Percentiles rank a stretch among this genome's conserved stretches.
Conservation (phyloP, 2,329 filamentous ascomycete species). For the Fusarium sp. region DNA sequence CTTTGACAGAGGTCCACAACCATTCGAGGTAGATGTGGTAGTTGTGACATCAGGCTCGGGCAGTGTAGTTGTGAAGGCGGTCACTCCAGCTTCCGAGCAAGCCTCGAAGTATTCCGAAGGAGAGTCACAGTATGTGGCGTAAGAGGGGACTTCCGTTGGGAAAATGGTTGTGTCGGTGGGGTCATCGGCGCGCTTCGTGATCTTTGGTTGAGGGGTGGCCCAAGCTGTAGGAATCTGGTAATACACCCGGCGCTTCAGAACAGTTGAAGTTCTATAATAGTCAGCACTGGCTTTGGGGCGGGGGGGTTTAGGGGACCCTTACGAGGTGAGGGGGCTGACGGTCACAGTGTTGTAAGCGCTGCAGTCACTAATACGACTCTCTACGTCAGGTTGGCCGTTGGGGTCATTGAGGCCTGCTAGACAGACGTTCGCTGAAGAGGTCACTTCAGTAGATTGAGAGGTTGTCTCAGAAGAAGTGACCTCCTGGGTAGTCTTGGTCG, state of each 20-base stretch:
- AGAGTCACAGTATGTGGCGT: constrained; percentile 37
- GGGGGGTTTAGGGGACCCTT: accelerated
- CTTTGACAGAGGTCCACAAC: not conserved
- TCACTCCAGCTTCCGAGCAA: constrained; percentile 26
- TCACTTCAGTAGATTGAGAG: constrained; percentile 1
- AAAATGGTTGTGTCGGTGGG: constrained; percentile 28
- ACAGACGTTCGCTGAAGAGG: not conserved
- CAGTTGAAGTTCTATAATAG: constrained; percentile 3
- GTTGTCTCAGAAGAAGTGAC: not conserved
- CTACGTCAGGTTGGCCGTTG: constrained; percentile 7
- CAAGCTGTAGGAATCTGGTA: constrained; percentile 27
- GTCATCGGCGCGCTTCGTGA: not conserved
- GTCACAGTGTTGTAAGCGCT: constrained; percentile 19
- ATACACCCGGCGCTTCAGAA: not conserved
- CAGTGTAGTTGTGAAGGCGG: constrained; percentile 26
- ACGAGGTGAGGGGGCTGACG: constrained; percentile 31
- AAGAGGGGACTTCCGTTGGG: constrained; percentile 19
- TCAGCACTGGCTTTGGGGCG: not conserved
- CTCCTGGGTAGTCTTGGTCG: not conserved
- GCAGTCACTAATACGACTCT: constrained; percentile 23
- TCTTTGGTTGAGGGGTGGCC: not conserved
- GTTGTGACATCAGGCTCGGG: not conserved
- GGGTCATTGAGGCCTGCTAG: not conserved
- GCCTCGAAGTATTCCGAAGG: constrained; percentile 23
- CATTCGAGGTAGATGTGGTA: not conserved